Conservation (phyloP, 495 filamentous ascomycete genomes). For the Copromyces sp. region DNA sequence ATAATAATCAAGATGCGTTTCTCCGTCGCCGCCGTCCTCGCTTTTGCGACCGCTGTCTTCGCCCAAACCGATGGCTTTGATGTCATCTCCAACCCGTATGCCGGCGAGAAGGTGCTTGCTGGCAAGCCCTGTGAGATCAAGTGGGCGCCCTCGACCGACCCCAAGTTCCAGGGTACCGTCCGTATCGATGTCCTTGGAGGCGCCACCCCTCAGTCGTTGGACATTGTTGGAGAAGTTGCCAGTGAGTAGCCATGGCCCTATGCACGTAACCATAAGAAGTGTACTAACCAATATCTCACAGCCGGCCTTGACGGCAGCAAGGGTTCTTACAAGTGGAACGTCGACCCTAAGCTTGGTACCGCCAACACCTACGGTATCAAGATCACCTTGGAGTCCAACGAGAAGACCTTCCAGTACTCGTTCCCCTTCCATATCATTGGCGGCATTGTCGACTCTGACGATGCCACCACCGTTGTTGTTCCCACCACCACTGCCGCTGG, state of each 20-base stretch:
- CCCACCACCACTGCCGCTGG: background rate
- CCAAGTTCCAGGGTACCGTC: conserved; percentile 22
- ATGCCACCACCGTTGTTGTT: conserved; percentile 2
- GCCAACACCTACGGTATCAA: conserved; percentile 35
- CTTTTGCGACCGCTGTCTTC: conserved; percentile 29
- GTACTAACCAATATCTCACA: background rate
- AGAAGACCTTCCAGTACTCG: conserved; percentile 37
- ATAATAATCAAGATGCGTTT: conserved; percentile 34
- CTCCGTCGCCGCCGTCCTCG: conserved; percentile 32
- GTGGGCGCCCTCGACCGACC: conserved; percentile 14
- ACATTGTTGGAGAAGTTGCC: conserved; percentile 21
- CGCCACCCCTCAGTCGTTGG: conserved; percentile 15
- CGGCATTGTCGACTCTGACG: conserved; percentile 5
- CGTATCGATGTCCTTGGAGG: conserved; percentile 35
- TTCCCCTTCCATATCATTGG: conserved; percentile 39
- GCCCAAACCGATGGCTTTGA: conserved; percentile 36
- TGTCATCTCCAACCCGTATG: conserved; percentile 25
- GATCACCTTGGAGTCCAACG: conserved; percentile 26
- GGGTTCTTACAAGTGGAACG: conserved; percentile 28
- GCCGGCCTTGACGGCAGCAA: conserved; percentile 20
- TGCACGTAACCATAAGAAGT: background rate
- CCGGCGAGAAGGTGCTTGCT: conserved; percentile 27
- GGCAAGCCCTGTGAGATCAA: conserved; percentile 27
- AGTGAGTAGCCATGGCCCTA: conserved; percentile 22
- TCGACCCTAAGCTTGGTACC: conserved; percentile 26